Percentiles rank a stretch among this genome's conserved stretches.
phyloP scores from a whole-genome alignment of 345 rosid genomes.

The Combretum micranthum region DNA sequence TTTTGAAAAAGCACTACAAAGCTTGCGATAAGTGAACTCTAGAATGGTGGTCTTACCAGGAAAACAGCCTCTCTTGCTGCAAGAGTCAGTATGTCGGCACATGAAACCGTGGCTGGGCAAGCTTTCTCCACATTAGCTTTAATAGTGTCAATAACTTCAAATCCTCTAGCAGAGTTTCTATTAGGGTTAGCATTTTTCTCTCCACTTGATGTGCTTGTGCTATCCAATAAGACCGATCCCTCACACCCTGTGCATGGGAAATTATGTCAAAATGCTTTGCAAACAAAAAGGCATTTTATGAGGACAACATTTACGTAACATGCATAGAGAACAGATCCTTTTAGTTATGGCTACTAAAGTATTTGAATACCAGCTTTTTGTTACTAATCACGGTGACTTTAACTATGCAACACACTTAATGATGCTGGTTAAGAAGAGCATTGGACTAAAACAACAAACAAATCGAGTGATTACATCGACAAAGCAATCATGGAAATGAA shows the following conservation, averaged over 20 bases:
- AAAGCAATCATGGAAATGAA: conserved; percentile 68
- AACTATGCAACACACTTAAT: too few species aligned
- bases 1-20: neutral
- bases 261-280: neutral
- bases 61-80: conserved; percentile 53
- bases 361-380: too few species aligned
- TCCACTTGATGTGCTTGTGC: conserved; percentile 23
- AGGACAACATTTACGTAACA: too few species aligned
- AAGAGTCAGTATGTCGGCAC: conserved; percentile 52
- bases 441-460: neutral
- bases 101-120: conserved; percentile 58
- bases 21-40: neutral
- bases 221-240: conserved; percentile 53
- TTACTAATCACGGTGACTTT: too few species aligned
- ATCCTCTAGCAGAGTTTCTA: conserved; percentile 52
- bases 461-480: conserved; percentile 35
- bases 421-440: conserved; percentile 1
- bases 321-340: too few species aligned
- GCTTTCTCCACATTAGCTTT: conserved; percentile 46
- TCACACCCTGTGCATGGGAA: conserved; percentile 56
- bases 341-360: too few species aligned
- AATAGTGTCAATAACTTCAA: conserved; percentile 52
- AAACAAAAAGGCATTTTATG: neutral
- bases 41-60: conserved; percentile 23
- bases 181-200: conserved; percentile 48